These are phyloP conservation scores for Oryza punctata DNA, from an alignment of 176 grass and related monocot species.

Conservation along the genomic window DNA sequence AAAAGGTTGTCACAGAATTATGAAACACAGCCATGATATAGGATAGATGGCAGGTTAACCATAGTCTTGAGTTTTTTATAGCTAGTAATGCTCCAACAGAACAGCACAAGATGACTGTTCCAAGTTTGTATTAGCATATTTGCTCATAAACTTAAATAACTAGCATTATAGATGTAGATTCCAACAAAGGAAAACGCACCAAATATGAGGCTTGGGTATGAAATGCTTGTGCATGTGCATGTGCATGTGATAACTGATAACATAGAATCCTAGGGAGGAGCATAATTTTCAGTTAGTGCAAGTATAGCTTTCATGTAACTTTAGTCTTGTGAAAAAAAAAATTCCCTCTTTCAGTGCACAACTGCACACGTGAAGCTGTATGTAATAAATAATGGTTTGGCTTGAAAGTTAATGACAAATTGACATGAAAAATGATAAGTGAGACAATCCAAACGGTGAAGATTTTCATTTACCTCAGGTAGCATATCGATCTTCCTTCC, in stretches of 20 bases:
- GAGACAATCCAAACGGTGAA: not conserved
- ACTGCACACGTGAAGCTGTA: constrained; percentile 1
- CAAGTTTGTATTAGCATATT: not conserved
- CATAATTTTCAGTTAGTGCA: not conserved
- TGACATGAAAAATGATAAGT: constrained; percentile 4
- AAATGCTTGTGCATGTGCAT: no score
- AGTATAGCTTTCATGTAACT: not conserved
- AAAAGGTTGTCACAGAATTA: not conserved
- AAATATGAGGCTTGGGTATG: constrained; percentile 16
- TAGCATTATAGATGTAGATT: not conserved
- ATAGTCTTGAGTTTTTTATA: not conserved
- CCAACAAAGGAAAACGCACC: not conserved
- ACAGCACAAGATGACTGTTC: not conserved
- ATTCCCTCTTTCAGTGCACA: constrained; percentile 13
- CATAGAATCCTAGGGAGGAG: not conserved
- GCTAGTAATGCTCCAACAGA: no score
- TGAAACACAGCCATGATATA: constrained; percentile 17
- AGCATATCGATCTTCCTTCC: constrained; percentile 87
- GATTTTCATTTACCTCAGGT: constrained; percentile 85
- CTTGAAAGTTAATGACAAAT: not conserved
- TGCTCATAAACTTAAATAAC: not conserved
- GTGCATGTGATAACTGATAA: constrained; percentile 20
- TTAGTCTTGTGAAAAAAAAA: constrained; percentile 31
- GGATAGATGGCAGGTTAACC: not conserved
- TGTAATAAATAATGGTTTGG: constrained; percentile 4